Conservation (phyloP, 1,139 yeast species). For the Blastobotrys illinoisensis region DNA sequence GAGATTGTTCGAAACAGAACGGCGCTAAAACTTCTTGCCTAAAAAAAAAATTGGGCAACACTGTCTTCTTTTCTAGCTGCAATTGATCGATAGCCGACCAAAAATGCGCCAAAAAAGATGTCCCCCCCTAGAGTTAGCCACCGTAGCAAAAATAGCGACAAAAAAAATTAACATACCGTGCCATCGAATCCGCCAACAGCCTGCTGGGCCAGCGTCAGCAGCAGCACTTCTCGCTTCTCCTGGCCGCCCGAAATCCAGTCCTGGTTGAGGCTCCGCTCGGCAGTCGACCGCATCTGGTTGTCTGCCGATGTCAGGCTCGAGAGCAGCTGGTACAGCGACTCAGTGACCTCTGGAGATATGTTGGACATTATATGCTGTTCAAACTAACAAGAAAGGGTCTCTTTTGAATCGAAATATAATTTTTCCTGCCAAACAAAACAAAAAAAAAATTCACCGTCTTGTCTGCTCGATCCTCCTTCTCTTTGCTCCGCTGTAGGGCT, state of each 20-base stretch:
- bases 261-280: conserved; percentile 66
- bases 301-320: conserved; percentile 72
- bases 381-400: background rate
- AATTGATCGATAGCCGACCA: too few species aligned
- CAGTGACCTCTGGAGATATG: conserved; percentile 49
- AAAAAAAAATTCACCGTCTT: background rate
- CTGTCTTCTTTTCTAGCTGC: too few species aligned
- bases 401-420: background rate
- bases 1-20: conserved; percentile 87
- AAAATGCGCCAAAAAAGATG: too few species aligned
- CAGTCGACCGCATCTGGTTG: conserved; percentile 65
- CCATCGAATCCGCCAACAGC: conserved; percentile 57
- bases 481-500: background rate
- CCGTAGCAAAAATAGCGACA: conserved; percentile 1
- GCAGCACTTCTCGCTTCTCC: conserved; percentile 57
- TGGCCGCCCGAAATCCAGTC: conserved; percentile 56
- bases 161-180: conserved; percentile 33
- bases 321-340: conserved; percentile 53
- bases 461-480: background rate
- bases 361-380: background rate
- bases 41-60: background rate
- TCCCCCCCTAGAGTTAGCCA: too few species aligned
- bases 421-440: background rate
- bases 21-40: conserved; percentile 61
- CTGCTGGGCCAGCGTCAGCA: conserved; percentile 78